phyloP scores from a whole-genome alignment of 768 basidiomycete species.

The Lentinula sp. region DNA sequence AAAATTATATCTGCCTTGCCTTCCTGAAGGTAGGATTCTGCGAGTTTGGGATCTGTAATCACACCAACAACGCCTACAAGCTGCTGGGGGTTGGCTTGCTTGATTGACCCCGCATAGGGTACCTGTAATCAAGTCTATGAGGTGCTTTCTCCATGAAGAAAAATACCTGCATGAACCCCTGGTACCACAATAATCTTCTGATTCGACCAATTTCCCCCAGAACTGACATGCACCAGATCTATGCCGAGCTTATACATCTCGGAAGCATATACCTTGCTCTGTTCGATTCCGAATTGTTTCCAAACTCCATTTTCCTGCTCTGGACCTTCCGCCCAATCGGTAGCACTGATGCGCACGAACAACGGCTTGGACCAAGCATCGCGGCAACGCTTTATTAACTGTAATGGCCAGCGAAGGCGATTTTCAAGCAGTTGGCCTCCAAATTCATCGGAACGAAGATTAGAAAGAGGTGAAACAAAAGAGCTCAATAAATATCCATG shows the following conservation, averaged over 20 bases:
- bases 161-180: conserved; percentile 51
- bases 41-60: conserved; percentile 51
- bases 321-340: conserved; percentile 57
- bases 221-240: conserved; percentile 71
- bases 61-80: conserved; percentile 63
- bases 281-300: conserved; percentile 74
- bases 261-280: conserved; percentile 53
- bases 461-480: conserved; percentile 68
- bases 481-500: conserved; percentile 36
- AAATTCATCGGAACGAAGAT: conserved; percentile 63
- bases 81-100: conserved; percentile 44
- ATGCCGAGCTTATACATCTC: conserved; percentile 57
- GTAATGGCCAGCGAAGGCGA: conserved; percentile 62
- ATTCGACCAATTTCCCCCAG: conserved; percentile 57
- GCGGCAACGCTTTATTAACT: conserved; percentile 46
- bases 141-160: background rate
- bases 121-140: conserved; percentile 32
- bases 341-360: conserved; percentile 64
- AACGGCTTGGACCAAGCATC: conserved; percentile 61
- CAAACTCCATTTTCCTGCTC: conserved; percentile 54
- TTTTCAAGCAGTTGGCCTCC: conserved; percentile 69
- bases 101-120: conserved; percentile 61
- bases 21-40: conserved; percentile 55
- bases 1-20: conserved; percentile 67
- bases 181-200: conserved; percentile 53